Evolutionary conservation across 768 basidiomycete genomes (phyloP).

Genomic region (Amanita muscaria): DNA sequence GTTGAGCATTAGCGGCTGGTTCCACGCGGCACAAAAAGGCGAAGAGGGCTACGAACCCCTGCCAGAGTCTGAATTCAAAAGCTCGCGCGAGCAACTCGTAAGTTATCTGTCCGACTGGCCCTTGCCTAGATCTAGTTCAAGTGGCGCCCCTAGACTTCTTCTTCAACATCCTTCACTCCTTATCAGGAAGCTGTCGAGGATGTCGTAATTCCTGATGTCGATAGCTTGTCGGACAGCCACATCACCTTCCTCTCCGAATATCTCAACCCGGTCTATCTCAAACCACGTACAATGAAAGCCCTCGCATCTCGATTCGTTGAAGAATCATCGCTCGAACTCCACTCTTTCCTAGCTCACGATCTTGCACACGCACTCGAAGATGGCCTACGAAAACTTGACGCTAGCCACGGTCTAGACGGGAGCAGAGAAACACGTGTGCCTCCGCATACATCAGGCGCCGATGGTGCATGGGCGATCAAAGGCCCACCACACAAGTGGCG

Average conservation of each 20-base stretch:
- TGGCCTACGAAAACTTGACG: conserved; percentile 57
- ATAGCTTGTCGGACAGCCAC: conserved; percentile 47
- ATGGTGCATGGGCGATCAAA: conserved; percentile 56
- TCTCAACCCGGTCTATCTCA: conserved; percentile 87
- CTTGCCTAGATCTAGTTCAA: conserved; percentile 2
- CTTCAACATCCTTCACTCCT: conserved; percentile 48
- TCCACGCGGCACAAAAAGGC: conserved; percentile 84
- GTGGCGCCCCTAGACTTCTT: conserved; percentile 40
- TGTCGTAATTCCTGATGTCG: conserved; percentile 10
- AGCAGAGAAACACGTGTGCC: conserved; percentile 50
- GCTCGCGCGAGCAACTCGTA: conserved; percentile 90
- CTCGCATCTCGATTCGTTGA: conserved; percentile 75
- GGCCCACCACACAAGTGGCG: conserved; percentile 96
- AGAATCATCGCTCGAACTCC: conserved; percentile 83
- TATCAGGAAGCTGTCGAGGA: conserved; percentile 37
- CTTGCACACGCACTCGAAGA: conserved; percentile 62
- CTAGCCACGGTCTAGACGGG: conserved; percentile 50
- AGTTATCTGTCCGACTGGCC: conserved; percentile 28
- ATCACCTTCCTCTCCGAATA: conserved; percentile 71
- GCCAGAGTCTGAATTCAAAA: conserved; percentile 43
- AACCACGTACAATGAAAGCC: conserved; percentile 68
- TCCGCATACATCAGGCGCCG: conserved; percentile 57
- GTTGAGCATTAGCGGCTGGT: conserved; percentile 94
- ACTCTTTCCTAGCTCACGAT: conserved; percentile 68
- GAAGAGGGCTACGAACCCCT: conserved; percentile 78